phyloP scores from a whole-genome alignment of 805 yeast genomes.

The Torulaspora indica region DNA sequence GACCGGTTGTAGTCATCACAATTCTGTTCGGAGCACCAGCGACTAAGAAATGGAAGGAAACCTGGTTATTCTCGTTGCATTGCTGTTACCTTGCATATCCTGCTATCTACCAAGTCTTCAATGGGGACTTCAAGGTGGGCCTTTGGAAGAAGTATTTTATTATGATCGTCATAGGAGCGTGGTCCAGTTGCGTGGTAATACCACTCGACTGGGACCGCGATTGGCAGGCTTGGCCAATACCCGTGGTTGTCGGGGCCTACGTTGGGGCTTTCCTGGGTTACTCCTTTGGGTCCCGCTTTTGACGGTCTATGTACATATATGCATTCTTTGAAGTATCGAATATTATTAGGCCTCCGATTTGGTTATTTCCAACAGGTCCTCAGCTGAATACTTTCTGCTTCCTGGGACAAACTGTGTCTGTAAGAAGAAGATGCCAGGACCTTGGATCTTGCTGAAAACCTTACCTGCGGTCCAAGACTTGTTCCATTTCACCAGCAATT shows the following conservation, averaged over 20 bases:
- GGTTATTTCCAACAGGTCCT: slow-evolving; percentile 11
- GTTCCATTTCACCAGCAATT: slow-evolving; percentile 13
- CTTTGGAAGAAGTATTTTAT: slow-evolving; percentile 36
- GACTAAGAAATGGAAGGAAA: slow-evolving; percentile 46
- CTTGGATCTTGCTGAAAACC: slow-evolving; percentile 26
- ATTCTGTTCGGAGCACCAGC: slow-evolving; percentile 82
- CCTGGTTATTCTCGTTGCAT: slow-evolving; percentile 58
- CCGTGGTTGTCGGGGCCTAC: slow-evolving; percentile 74
- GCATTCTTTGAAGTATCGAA: slow-evolving; percentile 11
- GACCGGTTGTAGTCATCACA: slow-evolving; percentile 35
- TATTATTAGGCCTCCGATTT: slow-evolving; percentile 1
- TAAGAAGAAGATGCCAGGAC: slow-evolving; percentile 33
- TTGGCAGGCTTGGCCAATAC: slow-evolving; percentile 96
- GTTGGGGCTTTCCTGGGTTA: slow-evolving; percentile 67
- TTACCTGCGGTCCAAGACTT: slow-evolving; percentile 19
- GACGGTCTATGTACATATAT: slow-evolving; percentile 9
- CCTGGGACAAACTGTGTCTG: slow-evolving; percentile 22
- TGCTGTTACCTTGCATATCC: slow-evolving; percentile 54
- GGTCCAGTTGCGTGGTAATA: slow-evolving; percentile 91
- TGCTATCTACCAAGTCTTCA: slow-evolving; percentile 58
- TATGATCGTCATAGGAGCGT: slow-evolving; percentile 55
- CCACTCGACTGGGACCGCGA: slow-evolving; percentile 97
- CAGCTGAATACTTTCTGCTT: slow-evolving; percentile 10
- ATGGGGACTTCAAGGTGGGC: slow-evolving; percentile 49
- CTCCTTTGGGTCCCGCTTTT: slow-evolving; percentile 36